Evolutionary conservation across 805 yeast genomes (phyloP).

Genomic region (Wickerhamiella azyma): DNA sequence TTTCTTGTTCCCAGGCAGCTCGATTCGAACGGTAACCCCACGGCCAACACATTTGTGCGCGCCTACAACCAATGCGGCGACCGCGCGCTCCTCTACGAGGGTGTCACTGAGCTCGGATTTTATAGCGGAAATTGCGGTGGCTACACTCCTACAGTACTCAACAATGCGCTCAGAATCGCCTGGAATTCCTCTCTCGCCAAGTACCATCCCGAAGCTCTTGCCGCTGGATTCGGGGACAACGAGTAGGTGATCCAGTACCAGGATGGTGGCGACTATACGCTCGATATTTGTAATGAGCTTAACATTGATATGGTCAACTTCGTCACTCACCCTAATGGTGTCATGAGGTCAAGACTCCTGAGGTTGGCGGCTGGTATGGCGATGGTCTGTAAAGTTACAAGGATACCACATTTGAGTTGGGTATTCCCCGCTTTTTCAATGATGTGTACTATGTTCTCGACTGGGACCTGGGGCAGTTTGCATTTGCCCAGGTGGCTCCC

Average conservation of each 20-base stretch:
- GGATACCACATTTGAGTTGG: no score
- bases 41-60: not conserved
- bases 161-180: slow-evolving; percentile 15
- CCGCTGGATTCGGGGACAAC: not conserved
- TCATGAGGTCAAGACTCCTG: not conserved
- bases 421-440: slow-evolving; percentile 42
- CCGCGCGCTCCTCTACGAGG: not conserved
- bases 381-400: no score
- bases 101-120: slow-evolving; percentile 9
- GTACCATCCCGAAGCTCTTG: not conserved
- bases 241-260: not conserved
- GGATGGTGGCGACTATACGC: not conserved
- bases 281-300: not conserved
- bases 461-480: slow-evolving; percentile 40
- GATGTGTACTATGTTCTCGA: slow-evolving; percentile 55
- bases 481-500: slow-evolving; percentile 37
- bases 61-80: not conserved
- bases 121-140: slow-evolving; percentile 16
- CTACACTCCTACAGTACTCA: slow-evolving; percentile 14
- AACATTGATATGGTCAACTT: slow-evolving; percentile 15
- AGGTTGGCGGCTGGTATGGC: no score
- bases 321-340: slow-evolving; percentile 8
- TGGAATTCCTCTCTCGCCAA: slow-evolving; percentile 23
- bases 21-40: not conserved
- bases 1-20: slow-evolving; percentile 23